phyloP scores from a whole-genome alignment of 352 stramenopile genomes.

The Globisporangium spinosum region DNA sequence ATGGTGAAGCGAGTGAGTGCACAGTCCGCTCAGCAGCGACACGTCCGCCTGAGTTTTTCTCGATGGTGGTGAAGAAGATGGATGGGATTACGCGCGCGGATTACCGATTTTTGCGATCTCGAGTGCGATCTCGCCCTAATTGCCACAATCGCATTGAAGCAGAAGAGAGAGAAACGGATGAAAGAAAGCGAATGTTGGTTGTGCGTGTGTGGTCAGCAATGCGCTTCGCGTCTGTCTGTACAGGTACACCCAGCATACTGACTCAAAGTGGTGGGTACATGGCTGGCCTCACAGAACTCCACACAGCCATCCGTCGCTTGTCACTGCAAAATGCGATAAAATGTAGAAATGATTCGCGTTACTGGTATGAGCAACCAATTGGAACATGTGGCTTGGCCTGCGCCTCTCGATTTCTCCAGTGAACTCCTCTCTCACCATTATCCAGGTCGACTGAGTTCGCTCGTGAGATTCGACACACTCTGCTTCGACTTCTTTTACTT shows the following conservation, averaged over 20 bases:
- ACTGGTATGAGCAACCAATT: not conserved
- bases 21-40: not conserved
- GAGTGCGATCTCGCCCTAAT: not conserved
- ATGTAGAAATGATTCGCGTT: not conserved
- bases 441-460: not conserved
- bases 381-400: no score
- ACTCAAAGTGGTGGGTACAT: not conserved
- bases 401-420: not conserved
- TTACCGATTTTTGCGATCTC: not conserved
- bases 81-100: not conserved
- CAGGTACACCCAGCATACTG: not conserved
- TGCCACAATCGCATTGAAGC: not conserved
- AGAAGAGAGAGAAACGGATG: not conserved
- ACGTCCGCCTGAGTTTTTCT: slow-evolving; percentile 3
- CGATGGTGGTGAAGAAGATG: no score
- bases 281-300: not conserved
- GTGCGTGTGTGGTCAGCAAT: not conserved
- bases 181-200: no score
- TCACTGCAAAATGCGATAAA: not conserved
- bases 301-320: not conserved
- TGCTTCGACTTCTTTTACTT: not conserved
- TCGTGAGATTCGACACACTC: not conserved
- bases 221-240: not conserved
- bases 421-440: not conserved
- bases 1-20: not conserved